These are phyloP conservation scores for Astragalus membranaceus DNA, from an alignment of 306 rosid genomes.

Conservation along the genomic window DNA sequence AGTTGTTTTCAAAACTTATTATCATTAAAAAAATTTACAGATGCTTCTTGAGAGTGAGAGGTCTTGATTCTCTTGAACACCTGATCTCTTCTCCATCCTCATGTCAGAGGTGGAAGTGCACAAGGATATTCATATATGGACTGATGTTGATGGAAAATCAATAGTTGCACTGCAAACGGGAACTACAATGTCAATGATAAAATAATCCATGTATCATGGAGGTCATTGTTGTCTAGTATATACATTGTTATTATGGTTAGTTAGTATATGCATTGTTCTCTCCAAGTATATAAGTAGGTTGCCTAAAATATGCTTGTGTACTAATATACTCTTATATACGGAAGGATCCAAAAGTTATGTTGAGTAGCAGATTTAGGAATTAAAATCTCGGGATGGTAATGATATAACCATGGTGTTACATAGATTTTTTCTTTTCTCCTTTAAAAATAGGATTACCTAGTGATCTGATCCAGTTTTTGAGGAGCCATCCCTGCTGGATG, in stretches of 20 bases:
- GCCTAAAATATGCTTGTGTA: not conserved
- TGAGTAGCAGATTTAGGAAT: not conserved
- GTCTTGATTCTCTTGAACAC: not conserved
- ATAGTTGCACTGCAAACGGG: not conserved
- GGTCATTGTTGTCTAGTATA: too few species aligned
- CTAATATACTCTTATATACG: not conserved
- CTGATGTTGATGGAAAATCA: not conserved
- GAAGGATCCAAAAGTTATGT: conserved; percentile 7
- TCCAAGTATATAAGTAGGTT: not conserved
- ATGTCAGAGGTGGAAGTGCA: not conserved
- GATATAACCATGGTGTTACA: not conserved
- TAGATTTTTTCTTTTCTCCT: not conserved
- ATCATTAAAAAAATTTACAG: not conserved
- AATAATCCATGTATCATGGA: not conserved
- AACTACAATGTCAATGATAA: not conserved
- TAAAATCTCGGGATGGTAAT: not conserved
- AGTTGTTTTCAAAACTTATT: not conserved
- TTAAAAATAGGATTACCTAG: not conserved
- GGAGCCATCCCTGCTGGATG: not conserved
- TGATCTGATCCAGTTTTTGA: not conserved
- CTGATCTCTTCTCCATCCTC: not conserved
- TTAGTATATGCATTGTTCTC: not conserved
- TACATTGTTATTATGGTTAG: too few species aligned
- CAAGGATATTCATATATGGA: not conserved
- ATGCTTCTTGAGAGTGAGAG: not conserved